Evolutionary conservation across 2,329 filamentous ascomycete species (phyloP).

Genomic region (Eutypella sp.): DNA sequence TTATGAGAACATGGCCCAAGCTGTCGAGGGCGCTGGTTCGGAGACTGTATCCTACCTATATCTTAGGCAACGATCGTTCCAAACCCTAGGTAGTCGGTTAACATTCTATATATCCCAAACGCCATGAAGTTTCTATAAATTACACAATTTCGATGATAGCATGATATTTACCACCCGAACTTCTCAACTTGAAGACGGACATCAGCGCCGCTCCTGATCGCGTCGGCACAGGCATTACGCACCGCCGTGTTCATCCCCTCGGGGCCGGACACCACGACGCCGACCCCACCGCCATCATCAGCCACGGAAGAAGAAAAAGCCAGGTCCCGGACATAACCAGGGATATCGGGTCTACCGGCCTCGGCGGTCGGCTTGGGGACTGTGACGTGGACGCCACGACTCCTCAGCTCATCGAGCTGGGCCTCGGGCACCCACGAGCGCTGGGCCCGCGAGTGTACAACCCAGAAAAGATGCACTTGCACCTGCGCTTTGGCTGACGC

Average conservation of each 20-base stretch:
- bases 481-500: constrained; percentile 10
- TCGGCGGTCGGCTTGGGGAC: constrained; percentile 50
- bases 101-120: too few species aligned
- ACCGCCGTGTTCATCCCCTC: constrained; percentile 56
- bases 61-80: too few species aligned
- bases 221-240: constrained; percentile 51
- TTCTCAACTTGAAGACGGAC: constrained; percentile 58
- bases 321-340: constrained; percentile 35
- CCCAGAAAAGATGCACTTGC: constrained; percentile 52
- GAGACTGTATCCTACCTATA: too few species aligned
- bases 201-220: constrained; percentile 42
- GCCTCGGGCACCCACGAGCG: constrained; percentile 47
- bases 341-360: constrained; percentile 49
- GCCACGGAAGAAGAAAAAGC: too few species aligned
- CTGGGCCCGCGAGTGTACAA: constrained; percentile 50
- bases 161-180: constrained; percentile 53
- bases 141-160: background rate
- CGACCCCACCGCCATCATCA: constrained; percentile 34
- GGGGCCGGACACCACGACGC: constrained; percentile 52
- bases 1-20: too few species aligned
- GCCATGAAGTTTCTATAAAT: too few species aligned
- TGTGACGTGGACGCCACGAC: constrained; percentile 45
- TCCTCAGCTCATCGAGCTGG: constrained; percentile 43
- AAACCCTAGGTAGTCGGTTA: background rate
- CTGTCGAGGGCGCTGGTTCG: too few species aligned